Evolutionary conservation across 805 yeast genomes (phyloP), one percentile per base, ranked within the genome.

Genomic region (Sugiyamaella boreocaroliniensis): DNA sequence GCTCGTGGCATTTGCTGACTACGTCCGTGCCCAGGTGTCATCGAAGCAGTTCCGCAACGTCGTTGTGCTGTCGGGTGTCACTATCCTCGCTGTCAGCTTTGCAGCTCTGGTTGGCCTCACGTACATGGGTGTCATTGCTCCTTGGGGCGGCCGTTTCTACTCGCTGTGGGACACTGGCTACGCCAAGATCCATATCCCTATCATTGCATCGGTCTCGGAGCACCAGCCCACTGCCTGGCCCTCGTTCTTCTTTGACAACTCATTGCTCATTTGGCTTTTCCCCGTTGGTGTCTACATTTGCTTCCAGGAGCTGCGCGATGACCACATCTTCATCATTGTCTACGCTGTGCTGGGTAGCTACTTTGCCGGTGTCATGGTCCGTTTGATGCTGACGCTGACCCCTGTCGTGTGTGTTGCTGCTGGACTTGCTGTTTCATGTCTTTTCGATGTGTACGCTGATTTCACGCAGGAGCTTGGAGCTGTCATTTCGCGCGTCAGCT

Each of bases 141-240:
- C 99, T 51, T 93, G 99, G 99, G 89, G 97, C 10, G 99, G 99
- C 61, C 85, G 99, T 72, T 95, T 93, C 76, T 93, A 93, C 73
- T 90, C 98, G 1, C 74, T 95, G 61, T 93, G 99, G 99, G 99
- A 93, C 69, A 93, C 99, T 4, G 85, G 80, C 69, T 93, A 95
- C 66, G 99, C 99, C 57, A 92, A 90, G 75, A 86, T 93, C 60
- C 99, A 93, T 68, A 93, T 93, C 64, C 99, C 99, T 45, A 93
- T 93, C 67, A 93, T 93, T 71, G 99, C 99, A 1, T 90, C 97
- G 2, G 99, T 93, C 40, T 88, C 97, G 12, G 99, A 93, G 74
- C 99, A 93, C 76, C 99, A 93, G 76, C 99, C 99, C 55, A 92
- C 98, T n/a, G 96, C 99, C 3, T 93, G 99, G 99, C 96, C 98